phyloP scores from a whole-genome alignment of 83 land plant species.

The Thuja plicata region DNA sequence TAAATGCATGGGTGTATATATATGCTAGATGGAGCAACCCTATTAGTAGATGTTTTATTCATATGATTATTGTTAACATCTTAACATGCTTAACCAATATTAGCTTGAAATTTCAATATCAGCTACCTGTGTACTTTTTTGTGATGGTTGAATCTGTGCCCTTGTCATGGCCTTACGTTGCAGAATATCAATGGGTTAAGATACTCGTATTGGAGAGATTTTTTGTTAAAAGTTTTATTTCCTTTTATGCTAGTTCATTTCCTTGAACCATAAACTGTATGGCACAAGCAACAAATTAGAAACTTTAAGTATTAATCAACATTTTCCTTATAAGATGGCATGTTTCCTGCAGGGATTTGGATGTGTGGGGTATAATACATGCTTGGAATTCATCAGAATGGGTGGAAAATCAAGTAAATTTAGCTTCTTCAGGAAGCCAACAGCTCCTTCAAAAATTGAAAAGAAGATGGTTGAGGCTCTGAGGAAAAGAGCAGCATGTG shows the following conservation, averaged over 20 bases:
- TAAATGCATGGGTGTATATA: background rate
- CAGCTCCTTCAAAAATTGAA: conserved; percentile 62
- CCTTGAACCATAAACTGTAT: background rate
- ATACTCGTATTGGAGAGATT: background rate
- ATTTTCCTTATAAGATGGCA: background rate
- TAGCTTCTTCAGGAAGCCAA: background rate
- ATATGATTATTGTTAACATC: background rate
- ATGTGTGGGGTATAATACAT: background rate
- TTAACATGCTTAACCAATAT: background rate
- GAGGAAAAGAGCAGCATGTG: conserved; percentile 54
- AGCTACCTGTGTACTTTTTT: background rate
- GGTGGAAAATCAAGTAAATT: conserved; percentile 15
- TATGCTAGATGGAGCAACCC: background rate
- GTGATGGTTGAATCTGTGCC: background rate
- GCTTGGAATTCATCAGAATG: background rate
- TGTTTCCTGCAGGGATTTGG: background rate
- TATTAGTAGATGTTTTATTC: background rate
- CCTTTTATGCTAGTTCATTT: background rate
- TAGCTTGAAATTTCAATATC: background rate
- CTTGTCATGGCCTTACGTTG: background rate
- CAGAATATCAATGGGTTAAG: background rate
- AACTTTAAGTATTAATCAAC: background rate
- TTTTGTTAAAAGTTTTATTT: background rate
- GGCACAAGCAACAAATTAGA: background rate
- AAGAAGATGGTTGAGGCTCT: conserved; percentile 80